Evolutionary conservation across 2,329 filamentous ascomycete genomes (phyloP), one percentile per base, ranked within the genome.

Genomic region (Cyclaneusma minus): DNA sequence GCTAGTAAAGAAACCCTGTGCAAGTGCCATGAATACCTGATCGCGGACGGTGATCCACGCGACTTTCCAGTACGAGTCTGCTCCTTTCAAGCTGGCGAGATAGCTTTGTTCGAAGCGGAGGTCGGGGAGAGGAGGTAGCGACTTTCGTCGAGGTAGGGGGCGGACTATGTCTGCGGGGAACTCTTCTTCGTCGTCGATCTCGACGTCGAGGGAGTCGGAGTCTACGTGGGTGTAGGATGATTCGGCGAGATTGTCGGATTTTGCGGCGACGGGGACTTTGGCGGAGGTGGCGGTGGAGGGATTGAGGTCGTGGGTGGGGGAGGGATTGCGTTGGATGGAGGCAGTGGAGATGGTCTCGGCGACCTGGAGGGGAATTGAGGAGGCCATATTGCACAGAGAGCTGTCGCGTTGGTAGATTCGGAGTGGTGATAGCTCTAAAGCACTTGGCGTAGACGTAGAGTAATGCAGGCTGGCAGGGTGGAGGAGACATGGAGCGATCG

Each of bases 61-160:
- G 16, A 98, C 68, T 48, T 71, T 70, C 58, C 78, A 75, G 72
- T 75, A 85, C 13, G 70, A 73, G 38, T 89, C 69, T 18, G 84
- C 83, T 29, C 70, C 63, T 37, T 76, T 68, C 40, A 98, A 79
- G 55, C 84, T 92, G 42, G 80, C 77, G 29, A 98, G 66, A 52
- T 98, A 98, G 62, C 85, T 94, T 64, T 98, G 89, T n/a, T 98
- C 89, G 55, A 95, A 95, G 22, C 89, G 71, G 38, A 98, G 60
- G 55, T 98, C 89, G 4, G 85, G 84, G 45, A 94, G 66, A 6
- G 71, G 68, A 16, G 65, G 68, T 29, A 74, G 56, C 24, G 57
- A 60, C 27, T 56, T 56, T 29, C 60, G 51, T 24, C 70, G 60
- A n/a, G 58, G 57, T 6, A 55, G 39, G 3, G 58, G 63, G 22